Evolutionary conservation across 345 rosid species (phyloP), one percentile per base, ranked within the genome.

Genomic region (Crucihimalaya himalaica): DNA sequence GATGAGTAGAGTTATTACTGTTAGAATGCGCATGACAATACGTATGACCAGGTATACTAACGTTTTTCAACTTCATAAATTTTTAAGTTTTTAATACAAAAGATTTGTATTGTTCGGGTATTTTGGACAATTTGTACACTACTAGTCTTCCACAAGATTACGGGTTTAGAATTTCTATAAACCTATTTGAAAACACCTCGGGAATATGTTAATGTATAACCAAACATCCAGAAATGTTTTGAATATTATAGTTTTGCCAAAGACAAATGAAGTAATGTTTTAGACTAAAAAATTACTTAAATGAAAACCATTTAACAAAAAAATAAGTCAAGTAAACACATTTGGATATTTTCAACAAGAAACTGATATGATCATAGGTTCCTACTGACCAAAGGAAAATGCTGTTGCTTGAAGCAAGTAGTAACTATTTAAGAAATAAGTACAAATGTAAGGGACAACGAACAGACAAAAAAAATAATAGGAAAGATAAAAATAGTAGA

Each of bases 391-490:
- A 28, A 34, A 54, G 64, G 27, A 11, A 27, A 54, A 54, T 64
- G 70, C 2, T 34, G 66, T 73, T 35, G 72, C 34, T 73, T 56
- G 59, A 73, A 65, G 72, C 63, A 72, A 42, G 34, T 61, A 29
- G 15, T 5, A 40, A n/a, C n/a, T 5, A 35, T 29, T 42, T 42
- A 20, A 54, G 7, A 20, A 43, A 53, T 16, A 42, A 48, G 31
- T 19, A 32, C 6, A 21, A 19, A 61, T 31, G 50, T 14, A 40
- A 57, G 45, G 27, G 72, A 58, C 72, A 66, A 67, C 27, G 27
- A 57, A 39, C 25, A 47, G 72, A 73, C 77, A 66, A 40, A 58
- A 66, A 31, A 58, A 20, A 16, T 2, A 16, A 66, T n/a, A 15
- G 15, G 13, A 5, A 37, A 3, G 5, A 37, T 37, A 37, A 23